phyloP scores from a whole-genome alignment of 2,329 filamentous ascomycete genomes.

The Trichophyton verrucosum region DNA sequence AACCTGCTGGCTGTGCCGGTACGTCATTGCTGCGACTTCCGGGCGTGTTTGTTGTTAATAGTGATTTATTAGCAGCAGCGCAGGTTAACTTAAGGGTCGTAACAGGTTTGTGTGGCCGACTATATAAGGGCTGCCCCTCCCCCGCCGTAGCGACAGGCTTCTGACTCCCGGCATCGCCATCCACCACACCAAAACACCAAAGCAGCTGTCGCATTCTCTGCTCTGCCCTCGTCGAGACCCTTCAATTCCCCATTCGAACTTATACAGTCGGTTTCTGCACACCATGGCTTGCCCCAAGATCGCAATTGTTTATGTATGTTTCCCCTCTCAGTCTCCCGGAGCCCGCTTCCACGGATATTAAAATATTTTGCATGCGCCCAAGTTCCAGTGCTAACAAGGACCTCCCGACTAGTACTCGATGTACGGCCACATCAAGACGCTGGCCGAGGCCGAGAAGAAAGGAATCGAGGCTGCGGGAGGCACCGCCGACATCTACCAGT shows the following conservation, averaged over 20 bases:
- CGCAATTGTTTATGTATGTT: constrained; percentile 75
- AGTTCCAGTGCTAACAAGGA: neutral
- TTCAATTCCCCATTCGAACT: neutral
- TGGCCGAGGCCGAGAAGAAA: constrained; percentile 82
- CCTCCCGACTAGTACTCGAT: constrained; percentile 59
- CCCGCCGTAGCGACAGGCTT: neutral
- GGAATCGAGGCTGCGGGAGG: constrained; percentile 84
- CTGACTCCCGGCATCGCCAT: neutral
- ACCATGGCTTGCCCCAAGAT: constrained; percentile 70
- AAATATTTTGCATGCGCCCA: neutral
- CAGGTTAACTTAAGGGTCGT: neutral
- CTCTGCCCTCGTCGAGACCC: neutral
- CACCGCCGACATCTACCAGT: constrained; percentile 70
- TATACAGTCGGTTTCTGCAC: neutral
- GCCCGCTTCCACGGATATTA: neutral
- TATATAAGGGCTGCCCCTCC: neutral
- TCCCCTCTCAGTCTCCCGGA: constrained; percentile 6
- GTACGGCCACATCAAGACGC: constrained; percentile 76
- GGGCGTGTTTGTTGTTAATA: no score
- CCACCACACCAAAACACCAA: neutral
- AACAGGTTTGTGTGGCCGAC: neutral
- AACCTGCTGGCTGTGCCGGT: neutral
- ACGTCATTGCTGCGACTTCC: no score
- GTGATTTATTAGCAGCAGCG: no score
- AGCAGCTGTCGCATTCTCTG: neutral